Evolutionary conservation across 495 filamentous ascomycete species (phyloP).

Genomic region (Trichoderma orchidacearum): DNA sequence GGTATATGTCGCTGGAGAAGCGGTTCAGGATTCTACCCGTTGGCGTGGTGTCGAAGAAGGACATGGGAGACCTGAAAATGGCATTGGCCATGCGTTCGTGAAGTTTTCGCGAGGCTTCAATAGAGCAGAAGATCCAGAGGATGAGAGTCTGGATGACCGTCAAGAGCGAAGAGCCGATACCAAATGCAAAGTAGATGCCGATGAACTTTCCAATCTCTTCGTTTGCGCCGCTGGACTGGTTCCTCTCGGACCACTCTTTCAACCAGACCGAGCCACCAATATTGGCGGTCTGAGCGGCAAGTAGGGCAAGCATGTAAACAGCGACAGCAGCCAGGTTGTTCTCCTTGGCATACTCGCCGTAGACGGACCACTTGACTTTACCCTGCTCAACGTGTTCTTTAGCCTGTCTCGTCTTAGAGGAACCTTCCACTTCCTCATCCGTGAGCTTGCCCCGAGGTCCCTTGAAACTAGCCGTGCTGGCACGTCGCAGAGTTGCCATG

Average conservation of each 20-base stretch:
- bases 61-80: constrained; percentile 97
- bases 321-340: constrained; percentile 76
- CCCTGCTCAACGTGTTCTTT: constrained; percentile 86
- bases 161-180: constrained; percentile 72
- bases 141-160: constrained; percentile 90
- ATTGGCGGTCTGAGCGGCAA: constrained; percentile 69
- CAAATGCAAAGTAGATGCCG: constrained; percentile 88
- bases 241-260: constrained; percentile 79
- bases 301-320: constrained; percentile 64
- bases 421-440: constrained; percentile 62
- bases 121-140: constrained; percentile 98
- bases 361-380: constrained; percentile 89
- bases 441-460: constrained; percentile 67
- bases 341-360: constrained; percentile 80
- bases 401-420: constrained; percentile 61
- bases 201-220: constrained; percentile 76
- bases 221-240: constrained; percentile 52
- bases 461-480: constrained; percentile 81
- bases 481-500: constrained; percentile 66
- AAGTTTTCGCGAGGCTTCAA: constrained; percentile 91
- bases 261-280: constrained; percentile 82
- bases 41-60: constrained; percentile 98
- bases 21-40: constrained; percentile 92
- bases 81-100: constrained; percentile 97
- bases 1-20: constrained; percentile 95